These are phyloP conservation scores for Umbellularia californica DNA, from an alignment of 164 flowering plant genomes.

Conservation along the genomic window DNA sequence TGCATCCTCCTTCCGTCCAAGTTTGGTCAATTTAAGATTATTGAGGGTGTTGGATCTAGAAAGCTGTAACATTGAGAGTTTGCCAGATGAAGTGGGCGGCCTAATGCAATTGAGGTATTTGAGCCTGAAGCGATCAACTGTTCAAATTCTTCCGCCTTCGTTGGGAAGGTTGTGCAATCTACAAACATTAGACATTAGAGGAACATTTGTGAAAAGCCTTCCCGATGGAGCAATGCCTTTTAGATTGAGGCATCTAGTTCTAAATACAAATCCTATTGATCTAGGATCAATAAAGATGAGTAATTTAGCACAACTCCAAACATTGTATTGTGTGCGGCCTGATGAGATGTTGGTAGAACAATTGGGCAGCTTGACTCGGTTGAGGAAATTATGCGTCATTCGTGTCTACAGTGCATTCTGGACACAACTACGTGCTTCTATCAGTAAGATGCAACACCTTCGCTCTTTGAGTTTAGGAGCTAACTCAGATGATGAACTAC, in stretches of 20 bases:
- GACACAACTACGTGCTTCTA: neutral
- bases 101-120: constrained; percentile 17
- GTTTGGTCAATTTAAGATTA: neutral
- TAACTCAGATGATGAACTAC: neutral
- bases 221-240: neutral
- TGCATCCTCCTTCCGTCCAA: neutral
- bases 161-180: neutral
- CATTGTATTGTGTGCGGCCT: neutral
- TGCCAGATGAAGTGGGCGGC: constrained; percentile 11
- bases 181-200: constrained; percentile 16
- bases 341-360: neutral
- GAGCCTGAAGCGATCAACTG: neutral
- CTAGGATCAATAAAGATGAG: too few species aligned
- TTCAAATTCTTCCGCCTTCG: constrained; percentile 4
- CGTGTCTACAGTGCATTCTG: neutral
- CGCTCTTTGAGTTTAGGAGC: neutral
- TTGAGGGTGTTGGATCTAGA: constrained; percentile 13
- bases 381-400: neutral
- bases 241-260: constrained; percentile 8
- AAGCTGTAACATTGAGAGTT: neutral
- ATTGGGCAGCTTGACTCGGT: neutral
- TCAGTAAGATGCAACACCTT: constrained; percentile 2
- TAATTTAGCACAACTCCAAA: neutral
- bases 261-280: neutral
- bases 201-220: neutral